Conservation (phyloP, 2,329 filamentous ascomycete species). For the Nigrograna mackinnonii region DNA sequence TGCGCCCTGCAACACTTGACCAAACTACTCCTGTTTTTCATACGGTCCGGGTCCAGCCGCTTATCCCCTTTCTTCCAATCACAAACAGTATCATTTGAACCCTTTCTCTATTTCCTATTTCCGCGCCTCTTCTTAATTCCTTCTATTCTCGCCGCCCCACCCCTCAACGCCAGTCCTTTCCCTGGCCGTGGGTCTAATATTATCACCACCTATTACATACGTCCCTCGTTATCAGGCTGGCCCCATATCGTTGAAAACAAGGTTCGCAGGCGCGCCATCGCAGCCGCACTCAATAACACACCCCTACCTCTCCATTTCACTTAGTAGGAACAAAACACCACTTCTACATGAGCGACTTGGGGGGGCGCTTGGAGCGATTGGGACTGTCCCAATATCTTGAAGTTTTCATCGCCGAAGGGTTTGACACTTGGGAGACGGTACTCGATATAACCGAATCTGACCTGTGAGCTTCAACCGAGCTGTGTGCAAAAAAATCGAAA, state of each 20-base stretch:
- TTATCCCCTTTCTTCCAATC: conserved; percentile 26
- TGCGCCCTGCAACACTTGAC: conserved; percentile 44
- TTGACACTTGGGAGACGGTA: conserved; percentile 83
- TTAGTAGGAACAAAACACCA: background rate
- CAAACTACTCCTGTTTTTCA: conserved; percentile 30
- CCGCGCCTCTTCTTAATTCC: conserved; percentile 19
- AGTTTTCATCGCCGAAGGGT: conserved; percentile 75
- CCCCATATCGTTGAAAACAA: too few species aligned
- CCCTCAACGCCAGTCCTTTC: too few species aligned
- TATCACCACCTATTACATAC: too few species aligned
- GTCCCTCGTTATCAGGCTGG: too few species aligned
- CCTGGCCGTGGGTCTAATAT: too few species aligned
- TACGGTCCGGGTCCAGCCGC: conserved; percentile 26
- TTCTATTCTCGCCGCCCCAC: too few species aligned
- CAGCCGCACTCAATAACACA: too few species aligned
- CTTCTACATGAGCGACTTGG: conserved; percentile 66
- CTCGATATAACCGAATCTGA: conserved; percentile 84
- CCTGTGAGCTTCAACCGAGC: conserved; percentile 57
- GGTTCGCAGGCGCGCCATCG: too few species aligned
- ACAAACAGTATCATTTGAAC: conserved; percentile 12
- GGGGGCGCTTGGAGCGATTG: conserved; percentile 71
- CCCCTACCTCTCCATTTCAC: background rate
- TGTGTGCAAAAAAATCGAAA: conserved; percentile 2
- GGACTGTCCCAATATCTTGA: conserved; percentile 78
- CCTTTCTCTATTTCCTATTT: conserved; percentile 31